Base-by-base conservation (phyloP, 2,329 filamentous ascomycete species). In the Sporothrix brasiliensis region DNA sequence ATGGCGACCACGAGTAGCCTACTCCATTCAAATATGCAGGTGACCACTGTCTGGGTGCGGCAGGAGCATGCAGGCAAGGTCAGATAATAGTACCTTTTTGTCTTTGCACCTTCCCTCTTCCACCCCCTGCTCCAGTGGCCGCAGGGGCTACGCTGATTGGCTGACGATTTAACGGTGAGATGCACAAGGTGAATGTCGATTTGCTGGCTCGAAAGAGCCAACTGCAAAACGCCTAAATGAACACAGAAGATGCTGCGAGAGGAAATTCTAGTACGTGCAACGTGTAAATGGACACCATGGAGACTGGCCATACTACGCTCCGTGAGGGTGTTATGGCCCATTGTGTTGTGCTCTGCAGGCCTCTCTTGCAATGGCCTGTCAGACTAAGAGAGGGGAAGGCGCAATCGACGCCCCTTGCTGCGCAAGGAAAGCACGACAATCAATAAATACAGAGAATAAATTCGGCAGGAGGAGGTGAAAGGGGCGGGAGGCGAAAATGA, bases 21-120 rank as follows among this genome's bases (percentile, higher is more conserved):
- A 34, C 61, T 41, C 27, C 61, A 21, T 41, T 47, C 47, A 27
- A 24, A 65, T 24, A 66, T 69, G 67, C 67, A 69, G 67, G 67
- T 69, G 67, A 69, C 67, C 67, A 39, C 53, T 21, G 34, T 44
- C n/a, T 50, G 30, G 47, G 27, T 53, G 39, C 34, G 52, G 50
- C 56, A 56, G 66, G 50, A 56, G 66, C 61, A 52, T 52, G 63
- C 49, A 52, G 47, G 49, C 47, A 34, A 50, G 61, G 63, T 52
- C 44, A 53, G 49, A 39, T 67, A 67, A 50, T 27, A 44, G 14
- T 13, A 44, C 41, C 14, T 16, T 44, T 14, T 34, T 7, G 34
- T 34, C 50, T 67, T 41, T 24, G 24, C 54, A 19, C 54, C 54
- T 30, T 50, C 24, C 34, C 11, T 24, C 21, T 47, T 21, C 13